phyloP scores from a whole-genome alignment of 2,329 filamentous ascomycete species.

The Coniella vitis region DNA sequence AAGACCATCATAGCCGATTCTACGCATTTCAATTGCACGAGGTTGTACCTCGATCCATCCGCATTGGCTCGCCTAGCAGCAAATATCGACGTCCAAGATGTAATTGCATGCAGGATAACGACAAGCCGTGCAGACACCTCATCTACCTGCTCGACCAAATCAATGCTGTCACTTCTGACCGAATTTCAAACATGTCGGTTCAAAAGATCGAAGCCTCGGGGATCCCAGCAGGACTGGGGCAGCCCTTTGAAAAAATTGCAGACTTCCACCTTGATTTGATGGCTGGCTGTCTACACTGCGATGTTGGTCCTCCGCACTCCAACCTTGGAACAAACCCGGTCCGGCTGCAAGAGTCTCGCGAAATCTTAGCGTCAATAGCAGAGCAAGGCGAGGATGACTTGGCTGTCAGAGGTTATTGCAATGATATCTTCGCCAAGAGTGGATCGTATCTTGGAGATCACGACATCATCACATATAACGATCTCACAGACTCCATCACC shows the following conservation, averaged over 20 bases:
- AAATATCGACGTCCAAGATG: conserved; percentile 37
- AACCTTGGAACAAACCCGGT: conserved; percentile 24
- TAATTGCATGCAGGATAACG: conserved; percentile 32
- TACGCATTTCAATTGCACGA: conserved; percentile 53
- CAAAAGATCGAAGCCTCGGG: conserved; percentile 33
- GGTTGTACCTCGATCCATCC: conserved; percentile 43
- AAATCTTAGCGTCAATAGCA: conserved; percentile 43
- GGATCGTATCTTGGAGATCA: conserved; percentile 21
- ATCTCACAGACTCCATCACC: conserved; percentile 45
- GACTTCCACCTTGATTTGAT: conserved; percentile 45
- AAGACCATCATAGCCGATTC: conserved; percentile 32
- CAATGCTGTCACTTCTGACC: conserved; percentile 38
- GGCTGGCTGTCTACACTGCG: conserved; percentile 45
- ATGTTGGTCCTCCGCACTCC: conserved; percentile 28
- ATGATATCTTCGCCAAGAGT: conserved; percentile 36
- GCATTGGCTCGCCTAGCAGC: conserved; percentile 37
- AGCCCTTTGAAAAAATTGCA: conserved; percentile 43
- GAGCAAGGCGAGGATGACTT: conserved; percentile 26
- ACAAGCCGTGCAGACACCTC: conserved; percentile 41
- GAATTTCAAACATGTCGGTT: conserved; percentile 12
- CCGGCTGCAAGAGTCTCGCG: conserved; percentile 42
- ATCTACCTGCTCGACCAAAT: conserved; percentile 50
- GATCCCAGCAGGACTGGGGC: conserved; percentile 38
- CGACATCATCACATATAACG: conserved; percentile 33
- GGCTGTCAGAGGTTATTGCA: conserved; percentile 34